Evolutionary conservation across 495 filamentous ascomycete genomes (phyloP).

Genomic region (Xylaria castorea): DNA sequence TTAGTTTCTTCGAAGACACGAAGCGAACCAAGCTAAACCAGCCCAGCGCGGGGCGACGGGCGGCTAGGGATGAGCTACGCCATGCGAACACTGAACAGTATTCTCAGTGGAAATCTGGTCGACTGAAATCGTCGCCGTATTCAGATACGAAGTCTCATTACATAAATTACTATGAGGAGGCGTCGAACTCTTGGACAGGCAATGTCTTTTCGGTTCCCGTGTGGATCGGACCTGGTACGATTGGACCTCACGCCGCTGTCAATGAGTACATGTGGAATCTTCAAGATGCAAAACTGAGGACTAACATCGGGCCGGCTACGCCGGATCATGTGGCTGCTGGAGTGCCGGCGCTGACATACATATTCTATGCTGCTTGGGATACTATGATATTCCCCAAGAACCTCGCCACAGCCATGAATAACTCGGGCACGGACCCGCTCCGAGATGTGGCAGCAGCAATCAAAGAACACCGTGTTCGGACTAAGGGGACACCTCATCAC

Average conservation of each 20-base stretch:
- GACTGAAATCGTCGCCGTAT: slow-evolving; percentile 39
- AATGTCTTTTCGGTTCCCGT: slow-evolving; percentile 39
- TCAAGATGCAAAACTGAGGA: slow-evolving; percentile 34
- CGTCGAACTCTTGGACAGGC: slow-evolving; percentile 35
- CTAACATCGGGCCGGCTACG: slow-evolving; percentile 43
- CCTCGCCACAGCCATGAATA: slow-evolving; percentile 35
- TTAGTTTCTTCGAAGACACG: slow-evolving; percentile 20
- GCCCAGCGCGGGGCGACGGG: slow-evolving; percentile 37
- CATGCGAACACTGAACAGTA: slow-evolving; percentile 13
- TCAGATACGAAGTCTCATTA: slow-evolving; percentile 34
- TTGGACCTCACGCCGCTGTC: slow-evolving; percentile 38
- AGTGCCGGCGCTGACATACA: slow-evolving; percentile 42
- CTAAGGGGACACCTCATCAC: slow-evolving; percentile 37
- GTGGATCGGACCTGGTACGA: slow-evolving; percentile 46
- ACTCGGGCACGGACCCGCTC: slow-evolving; percentile 34
- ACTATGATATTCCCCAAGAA: slow-evolving; percentile 39
- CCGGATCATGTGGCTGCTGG: slow-evolving; percentile 51
- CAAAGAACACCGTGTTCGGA: slow-evolving; percentile 43
- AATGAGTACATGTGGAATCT: slow-evolving; percentile 50
- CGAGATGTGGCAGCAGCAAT: slow-evolving; percentile 48
- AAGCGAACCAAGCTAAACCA: slow-evolving; percentile 23
- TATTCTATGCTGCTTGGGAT: slow-evolving; percentile 53
- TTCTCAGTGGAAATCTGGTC: slow-evolving; percentile 33
- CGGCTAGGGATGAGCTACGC: slow-evolving; percentile 27
- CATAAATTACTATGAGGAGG: slow-evolving; percentile 30